These are phyloP conservation scores for Lactarius indigo DNA, from an alignment of 768 basidiomycete genomes.

Conservation along the genomic window DNA sequence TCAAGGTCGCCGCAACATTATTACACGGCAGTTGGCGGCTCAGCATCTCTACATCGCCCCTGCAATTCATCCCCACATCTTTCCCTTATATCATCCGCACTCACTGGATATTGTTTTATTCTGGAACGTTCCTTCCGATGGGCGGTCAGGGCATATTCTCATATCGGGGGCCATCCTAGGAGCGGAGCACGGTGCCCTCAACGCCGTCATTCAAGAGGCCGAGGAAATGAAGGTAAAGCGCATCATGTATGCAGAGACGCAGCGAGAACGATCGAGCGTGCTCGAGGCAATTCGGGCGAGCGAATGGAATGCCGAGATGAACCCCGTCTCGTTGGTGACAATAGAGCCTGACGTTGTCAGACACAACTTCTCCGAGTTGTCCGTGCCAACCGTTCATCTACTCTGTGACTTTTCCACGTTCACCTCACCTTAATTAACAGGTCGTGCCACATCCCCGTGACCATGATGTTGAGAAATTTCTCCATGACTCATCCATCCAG, in stretches of 20 bases:
- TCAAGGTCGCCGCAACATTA: slow-evolving; percentile 44
- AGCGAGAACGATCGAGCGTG: slow-evolving; percentile 63
- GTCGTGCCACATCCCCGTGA: slow-evolving; percentile 49
- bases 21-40: slow-evolving; percentile 35
- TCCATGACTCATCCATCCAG: slow-evolving; percentile 61
- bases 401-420: background rate
- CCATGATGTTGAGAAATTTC: slow-evolving; percentile 64
- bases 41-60: slow-evolving; percentile 57
- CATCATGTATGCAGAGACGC: slow-evolving; percentile 91
- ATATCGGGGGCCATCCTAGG: slow-evolving; percentile 61
- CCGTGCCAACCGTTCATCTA: background rate
- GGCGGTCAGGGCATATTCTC: slow-evolving; percentile 58
- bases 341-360: slow-evolving; percentile 41
- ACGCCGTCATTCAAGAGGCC: slow-evolving; percentile 54
- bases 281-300: slow-evolving; percentile 62
- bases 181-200: slow-evolving; percentile 63
- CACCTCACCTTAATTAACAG: slow-evolving; percentile 36
- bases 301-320: slow-evolving; percentile 77
- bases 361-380: slow-evolving; percentile 75
- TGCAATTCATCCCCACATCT: slow-evolving; percentile 51
- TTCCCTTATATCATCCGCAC: slow-evolving; percentile 76
- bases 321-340: slow-evolving; percentile 55
- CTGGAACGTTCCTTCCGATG: slow-evolving; percentile 65
- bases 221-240: slow-evolving; percentile 66
- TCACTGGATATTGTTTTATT: slow-evolving; percentile 70